Base-by-base conservation (phyloP, 257 asterid species). In the Eucommia ulmoides region DNA sequence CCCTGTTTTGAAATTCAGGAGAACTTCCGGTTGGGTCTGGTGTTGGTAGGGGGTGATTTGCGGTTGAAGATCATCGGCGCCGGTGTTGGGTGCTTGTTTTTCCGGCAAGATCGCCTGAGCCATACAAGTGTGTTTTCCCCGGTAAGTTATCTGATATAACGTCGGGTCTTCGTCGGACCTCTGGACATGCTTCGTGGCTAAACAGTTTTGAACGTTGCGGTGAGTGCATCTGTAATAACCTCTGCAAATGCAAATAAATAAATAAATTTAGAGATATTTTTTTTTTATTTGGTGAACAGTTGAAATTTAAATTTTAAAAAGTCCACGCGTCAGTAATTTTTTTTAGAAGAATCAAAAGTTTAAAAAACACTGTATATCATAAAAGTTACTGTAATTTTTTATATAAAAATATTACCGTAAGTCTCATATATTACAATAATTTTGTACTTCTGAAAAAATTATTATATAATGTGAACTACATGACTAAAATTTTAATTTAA, bases 141-240 rank as follows among this genome's bases (percentile, higher is more conserved):
- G 23, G 57, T 76, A 72, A 0, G 74, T 66, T 60, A 72, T 46
- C 20, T 68, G 62, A 33, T 45, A 63, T 2, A 23, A 21, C 8
- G 61, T 62, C 2, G 80, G 73, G 50, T 76, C 80, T 1, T 72
- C 65, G 1, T 72, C 64, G 51, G 73, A 72, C 41, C 58, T 72
- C 46, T 76, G 80, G 20, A 76, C 74, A 44, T 72, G 70, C 45
- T 76, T 76, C 25, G 67, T 65, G 0, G 83, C 83, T 60, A 62
- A 33, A 24, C 83, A 76, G 12, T 72, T 71, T 19, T 65, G 63
- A 2, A 18, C 60, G 16, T 54, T 52, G 52, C 70, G 60, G 33
- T 65, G 33, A 9, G 71, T 65, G 63, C 83, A 76, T 24, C 83
- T 63, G 60, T 76, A 76, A 53, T 72, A 76, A 8, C 73, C 70